phyloP scores from a whole-genome alignment of 106 monocot genomes.

The Dioscorea zingiberensis region DNA sequence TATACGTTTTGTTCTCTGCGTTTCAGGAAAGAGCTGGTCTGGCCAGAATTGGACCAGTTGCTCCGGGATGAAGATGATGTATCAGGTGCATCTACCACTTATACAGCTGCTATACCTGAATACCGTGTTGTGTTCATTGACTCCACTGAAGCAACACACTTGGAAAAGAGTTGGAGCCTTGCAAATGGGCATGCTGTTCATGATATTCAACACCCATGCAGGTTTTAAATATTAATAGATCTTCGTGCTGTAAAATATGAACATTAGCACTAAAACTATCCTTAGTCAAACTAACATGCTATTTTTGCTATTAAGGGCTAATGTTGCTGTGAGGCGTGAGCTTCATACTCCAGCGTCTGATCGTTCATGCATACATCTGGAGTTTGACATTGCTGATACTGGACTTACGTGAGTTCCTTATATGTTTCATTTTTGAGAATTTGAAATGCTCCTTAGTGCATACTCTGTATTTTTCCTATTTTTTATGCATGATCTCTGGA shows the following conservation, averaged over 20 bases:
- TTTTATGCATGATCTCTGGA: no score
- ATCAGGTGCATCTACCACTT: slow-evolving; percentile 45
- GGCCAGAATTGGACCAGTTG: slow-evolving; percentile 85
- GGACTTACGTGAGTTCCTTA: slow-evolving; percentile 54
- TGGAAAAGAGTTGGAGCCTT: slow-evolving; percentile 64
- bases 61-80: slow-evolving; percentile 68
- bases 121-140: slow-evolving; percentile 76
- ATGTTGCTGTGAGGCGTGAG: slow-evolving; percentile 74
- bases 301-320: slow-evolving; percentile 37
- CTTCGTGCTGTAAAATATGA: neutral
- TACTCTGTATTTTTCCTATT: no score
- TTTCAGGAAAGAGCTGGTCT: slow-evolving; percentile 82
- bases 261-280: neutral
- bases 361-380: slow-evolving; percentile 92
- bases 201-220: slow-evolving; percentile 88
- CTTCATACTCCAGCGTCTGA: slow-evolving; percentile 89
- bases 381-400: slow-evolving; percentile 86
- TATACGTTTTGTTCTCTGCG: neutral
- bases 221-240: slow-evolving; percentile 20
- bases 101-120: slow-evolving; percentile 79
- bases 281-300: neutral
- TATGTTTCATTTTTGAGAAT: no score
- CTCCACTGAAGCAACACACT: slow-evolving; percentile 12
- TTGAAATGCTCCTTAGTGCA: no score
- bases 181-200: slow-evolving; percentile 68